A percentile compares a stretch with the other conserved stretches of the same genome.
Evolutionary conservation across 805 yeast genomes (phyloP).

Genomic region (Naumovozyma baii): DNA sequence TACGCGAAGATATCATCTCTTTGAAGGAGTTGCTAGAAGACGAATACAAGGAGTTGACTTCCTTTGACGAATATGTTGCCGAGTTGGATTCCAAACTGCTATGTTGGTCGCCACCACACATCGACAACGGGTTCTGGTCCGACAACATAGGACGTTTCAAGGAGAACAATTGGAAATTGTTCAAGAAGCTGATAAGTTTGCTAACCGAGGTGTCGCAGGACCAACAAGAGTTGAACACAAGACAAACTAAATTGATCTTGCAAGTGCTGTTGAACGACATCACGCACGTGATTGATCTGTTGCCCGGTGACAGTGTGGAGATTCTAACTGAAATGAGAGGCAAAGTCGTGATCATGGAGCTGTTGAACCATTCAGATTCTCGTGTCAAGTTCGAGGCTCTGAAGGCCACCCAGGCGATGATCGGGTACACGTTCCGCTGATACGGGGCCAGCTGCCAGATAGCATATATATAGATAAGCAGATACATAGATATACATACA

Average conservation of each 20-base stretch:
- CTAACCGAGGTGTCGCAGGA: slow-evolving; percentile 32
- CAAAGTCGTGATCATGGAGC: slow-evolving; percentile 74
- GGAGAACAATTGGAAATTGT: slow-evolving; percentile 63
- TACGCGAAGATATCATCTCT: slow-evolving; percentile 56
- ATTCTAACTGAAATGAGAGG: slow-evolving; percentile 47
- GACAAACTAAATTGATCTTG: slow-evolving; percentile 29
- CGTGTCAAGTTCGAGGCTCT: slow-evolving; percentile 92
- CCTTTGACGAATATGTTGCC: slow-evolving; percentile 83
- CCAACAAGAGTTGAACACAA: slow-evolving; percentile 28
- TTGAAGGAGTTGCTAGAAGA: slow-evolving; percentile 55
- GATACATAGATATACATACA: too few species aligned
- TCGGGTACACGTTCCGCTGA: slow-evolving; percentile 59
- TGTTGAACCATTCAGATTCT: slow-evolving; percentile 69
- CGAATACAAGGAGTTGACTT: slow-evolving; percentile 69
- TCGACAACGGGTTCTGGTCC: slow-evolving; percentile 80
- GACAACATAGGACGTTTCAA: slow-evolving; percentile 71
- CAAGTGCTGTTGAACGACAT: slow-evolving; percentile 66
- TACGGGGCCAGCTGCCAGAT: too few species aligned
- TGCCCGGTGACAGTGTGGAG: slow-evolving; percentile 50
- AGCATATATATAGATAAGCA: too few species aligned
- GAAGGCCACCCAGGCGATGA: slow-evolving; percentile 88
- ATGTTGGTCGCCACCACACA: slow-evolving; percentile 88
- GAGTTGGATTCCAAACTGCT: slow-evolving; percentile 74
- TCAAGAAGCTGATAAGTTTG: slow-evolving; percentile 50
- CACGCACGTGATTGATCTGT: slow-evolving; percentile 47